Evolutionary conservation across 179 eudicot species (phyloP), one percentile per base, ranked within the genome.

Genomic region (Drosera spatulata): DNA sequence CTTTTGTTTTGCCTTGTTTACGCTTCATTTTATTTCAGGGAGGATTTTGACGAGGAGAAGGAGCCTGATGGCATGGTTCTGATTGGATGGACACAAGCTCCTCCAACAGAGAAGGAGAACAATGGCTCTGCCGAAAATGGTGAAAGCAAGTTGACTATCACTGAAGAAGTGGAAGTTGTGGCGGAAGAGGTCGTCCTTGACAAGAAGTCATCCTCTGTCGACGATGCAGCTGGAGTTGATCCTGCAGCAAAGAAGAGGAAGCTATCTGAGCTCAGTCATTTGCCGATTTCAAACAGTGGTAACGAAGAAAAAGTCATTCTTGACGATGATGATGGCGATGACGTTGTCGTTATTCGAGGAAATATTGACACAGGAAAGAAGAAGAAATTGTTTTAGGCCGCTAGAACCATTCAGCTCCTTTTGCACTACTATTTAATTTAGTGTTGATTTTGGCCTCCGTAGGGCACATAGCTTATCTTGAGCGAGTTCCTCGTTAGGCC

Each of bases 1-100:
- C 41, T 57, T 52, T 41, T 49, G 46, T 8, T 49, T 4, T 47
- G 58, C 40, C 41, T 22, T 53, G 4, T 68, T 41, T 60, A 22
- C 39, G 3, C 56, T 43, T 40, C 38, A 41, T 11, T 44, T 67
- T 63, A 48, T 12, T 43, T 1, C 73, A 89, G 96, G 67, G 96
- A 84, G 73, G 90, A 89, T 53, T 93, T 89, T 73, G 96, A 86
- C 48, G 95, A 93, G 81, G 83, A 78, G 58, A 84, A 89, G 74
- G 99, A 93, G 78, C 99, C 96, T 33, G 97, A 89, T 77, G 90
- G 84, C 4, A 89, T 93, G 99, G 77, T 93, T 78, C 88, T 93
- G 43, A 74, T 80, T 48, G 99, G 97, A 70, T 89, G 94, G 99
- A 72, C 88, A 2, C 81, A 73, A 61, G 69, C 81, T 58, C 79